Evolutionary conservation across 257 asterid species (phyloP).

Genomic region (Sherardia arvensis): DNA sequence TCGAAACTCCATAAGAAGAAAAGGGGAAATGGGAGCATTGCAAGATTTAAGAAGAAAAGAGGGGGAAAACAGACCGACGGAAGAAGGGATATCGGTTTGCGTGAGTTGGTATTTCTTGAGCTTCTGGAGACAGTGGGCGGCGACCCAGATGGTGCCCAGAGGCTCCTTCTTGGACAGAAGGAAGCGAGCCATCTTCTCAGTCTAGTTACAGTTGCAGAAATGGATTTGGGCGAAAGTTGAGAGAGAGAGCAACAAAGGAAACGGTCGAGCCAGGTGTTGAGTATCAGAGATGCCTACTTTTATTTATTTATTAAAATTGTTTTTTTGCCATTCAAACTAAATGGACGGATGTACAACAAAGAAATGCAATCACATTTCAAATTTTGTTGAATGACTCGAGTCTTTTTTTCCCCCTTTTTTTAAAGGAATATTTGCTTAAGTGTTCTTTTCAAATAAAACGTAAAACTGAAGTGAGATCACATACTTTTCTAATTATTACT

Average conservation of each 20-base stretch:
- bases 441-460: too few relatives aligned
- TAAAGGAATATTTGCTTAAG: too few relatives aligned
- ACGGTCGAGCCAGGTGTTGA: conserved; percentile 9
- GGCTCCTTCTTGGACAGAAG: conserved; percentile 75
- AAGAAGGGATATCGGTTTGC: conserved; percentile 54
- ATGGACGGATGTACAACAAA: not conserved
- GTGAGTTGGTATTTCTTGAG: conserved; percentile 50
- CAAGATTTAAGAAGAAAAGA: not conserved
- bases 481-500: too few relatives aligned
- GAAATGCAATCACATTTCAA: too few relatives aligned
- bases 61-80: conserved; percentile 57
- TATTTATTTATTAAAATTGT: too few relatives aligned
- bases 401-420: too few relatives aligned
- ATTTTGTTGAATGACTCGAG: not conserved
- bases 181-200: conserved; percentile 33
- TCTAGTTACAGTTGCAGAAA: not conserved
- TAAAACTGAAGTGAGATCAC: too few relatives aligned
- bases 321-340: not conserved
- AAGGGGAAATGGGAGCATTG: not conserved
- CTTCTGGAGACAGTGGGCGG: conserved; percentile 73
- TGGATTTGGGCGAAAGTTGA: not conserved
- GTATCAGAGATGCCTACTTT: not conserved
- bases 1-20: not conserved
- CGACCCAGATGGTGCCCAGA: conserved; percentile 75
- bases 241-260: not conserved